Evolutionary conservation across 768 basidiomycete genomes (phyloP).

Genomic region (Rhodosporidiobolus odoratus): DNA sequence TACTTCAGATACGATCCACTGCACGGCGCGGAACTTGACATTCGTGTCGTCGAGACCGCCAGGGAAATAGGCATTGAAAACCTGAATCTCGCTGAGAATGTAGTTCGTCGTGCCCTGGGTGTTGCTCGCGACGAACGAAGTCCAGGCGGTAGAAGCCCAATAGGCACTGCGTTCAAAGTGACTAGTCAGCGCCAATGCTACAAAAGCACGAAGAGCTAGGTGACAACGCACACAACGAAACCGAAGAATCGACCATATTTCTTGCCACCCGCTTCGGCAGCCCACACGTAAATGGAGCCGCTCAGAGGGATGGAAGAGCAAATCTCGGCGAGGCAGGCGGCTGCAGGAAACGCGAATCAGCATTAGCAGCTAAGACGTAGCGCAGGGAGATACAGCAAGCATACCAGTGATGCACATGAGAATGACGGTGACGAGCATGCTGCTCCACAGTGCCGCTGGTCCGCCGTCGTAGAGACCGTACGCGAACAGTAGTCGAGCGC

Average conservation of each 20-base stretch:
- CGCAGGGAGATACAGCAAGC: background rate
- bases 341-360: slow-evolving; percentile 41
- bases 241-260: slow-evolving; percentile 81
- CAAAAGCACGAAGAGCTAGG: background rate
- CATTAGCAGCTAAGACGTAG: background rate
- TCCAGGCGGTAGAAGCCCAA: slow-evolving; percentile 95
- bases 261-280: slow-evolving; percentile 82
- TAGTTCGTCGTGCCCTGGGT: slow-evolving; percentile 88
- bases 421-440: slow-evolving; percentile 70
- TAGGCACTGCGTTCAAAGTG: slow-evolving; percentile 56
- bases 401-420: slow-evolving; percentile 72
- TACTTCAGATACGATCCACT: slow-evolving; percentile 75
- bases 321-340: slow-evolving; percentile 78
- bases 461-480: slow-evolving; percentile 78
- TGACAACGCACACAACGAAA: slow-evolving; percentile 57
- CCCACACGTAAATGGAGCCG: slow-evolving; percentile 92
- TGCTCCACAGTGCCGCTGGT: slow-evolving; percentile 76
- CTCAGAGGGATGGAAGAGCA: slow-evolving; percentile 64
- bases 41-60: slow-evolving; percentile 67
- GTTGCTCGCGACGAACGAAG: slow-evolving; percentile 83
- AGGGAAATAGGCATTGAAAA: slow-evolving; percentile 76
- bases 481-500: slow-evolving; percentile 65
- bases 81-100: slow-evolving; percentile 72
- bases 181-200: background rate
- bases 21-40: slow-evolving; percentile 76